Conservation (phyloP, 2,329 filamentous ascomycete species). For the Arthrobotrys pseudoclavata region DNA sequence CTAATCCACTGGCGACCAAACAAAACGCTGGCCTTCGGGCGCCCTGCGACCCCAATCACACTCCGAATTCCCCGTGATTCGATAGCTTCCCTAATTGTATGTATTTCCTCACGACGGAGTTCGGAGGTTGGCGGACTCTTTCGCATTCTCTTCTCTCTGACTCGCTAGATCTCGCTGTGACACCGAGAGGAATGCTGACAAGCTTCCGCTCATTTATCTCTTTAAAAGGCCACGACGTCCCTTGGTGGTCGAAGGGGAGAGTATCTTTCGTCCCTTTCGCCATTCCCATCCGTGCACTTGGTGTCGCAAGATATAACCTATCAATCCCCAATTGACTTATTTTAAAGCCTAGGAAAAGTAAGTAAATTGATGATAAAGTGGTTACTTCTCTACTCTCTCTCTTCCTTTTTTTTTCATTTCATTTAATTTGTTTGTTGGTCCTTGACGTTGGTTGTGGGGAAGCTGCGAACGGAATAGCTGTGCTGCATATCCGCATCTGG, state of each 20-base stretch:
- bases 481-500: conserved; percentile 29
- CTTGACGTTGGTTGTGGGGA: conserved; percentile 21
- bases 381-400: no score
- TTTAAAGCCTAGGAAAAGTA: neutral
- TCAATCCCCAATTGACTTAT: no score
- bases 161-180: conserved; percentile 30
- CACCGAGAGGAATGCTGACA: conserved; percentile 50
- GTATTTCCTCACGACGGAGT: conserved; percentile 39
- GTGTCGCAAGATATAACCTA: neutral
- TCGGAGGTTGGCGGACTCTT: conserved; percentile 50
- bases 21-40: conserved; percentile 21
- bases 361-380: neutral
- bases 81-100: conserved; percentile 26
- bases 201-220: conserved; percentile 25
- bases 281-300: conserved; percentile 32
- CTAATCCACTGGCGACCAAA: conserved; percentile 1
- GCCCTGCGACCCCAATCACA: conserved; percentile 47
- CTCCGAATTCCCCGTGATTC: neutral
- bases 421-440: neutral
- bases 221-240: conserved; percentile 37
- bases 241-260: neutral
- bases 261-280: conserved; percentile 53
- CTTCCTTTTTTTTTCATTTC: neutral
- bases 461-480: conserved; percentile 56
- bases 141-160: conserved; percentile 13